Conservation (phyloP, 1,284 basidiomycete species). For the Ceratobasidium sp. region DNA sequence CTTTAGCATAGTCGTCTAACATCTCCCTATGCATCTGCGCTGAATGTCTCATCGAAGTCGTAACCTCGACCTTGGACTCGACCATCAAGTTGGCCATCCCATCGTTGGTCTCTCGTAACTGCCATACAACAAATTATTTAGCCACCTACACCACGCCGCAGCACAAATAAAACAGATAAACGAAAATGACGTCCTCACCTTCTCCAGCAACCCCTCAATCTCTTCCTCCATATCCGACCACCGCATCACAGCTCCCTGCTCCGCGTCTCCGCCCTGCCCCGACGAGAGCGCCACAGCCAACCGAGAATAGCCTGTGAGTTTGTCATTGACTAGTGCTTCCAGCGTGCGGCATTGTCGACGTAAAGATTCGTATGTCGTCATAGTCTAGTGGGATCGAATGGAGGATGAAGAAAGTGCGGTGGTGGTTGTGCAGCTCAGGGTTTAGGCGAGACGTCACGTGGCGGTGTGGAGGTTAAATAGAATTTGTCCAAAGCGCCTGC, state of each 20-base stretch:
- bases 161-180: not conserved
- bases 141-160: slow-evolving; percentile 4
- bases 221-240: slow-evolving; percentile 89
- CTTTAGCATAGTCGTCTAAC: slow-evolving; percentile 87
- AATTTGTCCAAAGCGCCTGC: not conserved
- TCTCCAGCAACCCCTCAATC: slow-evolving; percentile 87
- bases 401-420: not conserved
- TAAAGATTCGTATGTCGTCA: slow-evolving; percentile 82
- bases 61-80: slow-evolving; percentile 80
- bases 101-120: slow-evolving; percentile 89
- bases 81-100: slow-evolving; percentile 76
- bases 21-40: slow-evolving; percentile 93
- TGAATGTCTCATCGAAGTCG: slow-evolving; percentile 87
- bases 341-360: slow-evolving; percentile 91
- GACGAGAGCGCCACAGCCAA: slow-evolving; percentile 77
- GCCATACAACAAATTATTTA: slow-evolving; percentile 37
- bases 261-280: slow-evolving; percentile 70
- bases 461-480: too few species aligned
- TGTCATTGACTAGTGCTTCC: slow-evolving; percentile 90
- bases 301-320: slow-evolving; percentile 90
- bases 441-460: not conserved
- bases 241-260: slow-evolving; percentile 72
- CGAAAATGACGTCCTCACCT: too few species aligned
- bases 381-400: slow-evolving; percentile 52
- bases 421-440: slow-evolving; percentile 18